Conservation (phyloP, 2,329 filamentous ascomycete species). For the Aspergillus brasiliensis region DNA sequence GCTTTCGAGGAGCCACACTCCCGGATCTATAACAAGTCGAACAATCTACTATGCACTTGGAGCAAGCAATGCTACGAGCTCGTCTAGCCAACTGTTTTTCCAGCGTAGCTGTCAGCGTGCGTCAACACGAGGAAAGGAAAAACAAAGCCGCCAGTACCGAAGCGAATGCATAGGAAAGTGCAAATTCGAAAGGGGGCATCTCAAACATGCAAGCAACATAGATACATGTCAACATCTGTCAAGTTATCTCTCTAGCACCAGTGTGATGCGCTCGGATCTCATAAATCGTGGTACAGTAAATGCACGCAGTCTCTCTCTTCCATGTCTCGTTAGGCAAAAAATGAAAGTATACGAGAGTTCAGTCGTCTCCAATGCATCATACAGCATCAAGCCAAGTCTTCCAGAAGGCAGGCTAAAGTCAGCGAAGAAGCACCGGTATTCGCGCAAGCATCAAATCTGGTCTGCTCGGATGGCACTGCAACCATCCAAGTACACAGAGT, state of each 20-base stretch:
- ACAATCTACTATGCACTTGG: background rate
- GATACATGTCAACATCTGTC: background rate
- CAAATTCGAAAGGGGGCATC: background rate
- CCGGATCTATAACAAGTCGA: background rate
- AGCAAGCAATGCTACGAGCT: background rate
- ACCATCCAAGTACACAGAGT: constrained; percentile 15
- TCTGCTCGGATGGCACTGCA: constrained; percentile 41
- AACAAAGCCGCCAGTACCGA: background rate
- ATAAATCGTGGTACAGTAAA: background rate
- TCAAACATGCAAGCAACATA: background rate
- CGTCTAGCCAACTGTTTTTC: background rate
- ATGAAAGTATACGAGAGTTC: background rate
- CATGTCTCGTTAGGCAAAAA: constrained; percentile 13
- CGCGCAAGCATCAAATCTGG: constrained; percentile 38
- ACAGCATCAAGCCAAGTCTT: background rate
- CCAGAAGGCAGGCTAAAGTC: no score
- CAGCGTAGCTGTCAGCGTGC: background rate
- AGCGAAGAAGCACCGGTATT: background rate
- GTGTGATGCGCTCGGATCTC: background rate
- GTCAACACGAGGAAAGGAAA: background rate
- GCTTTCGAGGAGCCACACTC: background rate
- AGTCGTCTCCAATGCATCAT: background rate
- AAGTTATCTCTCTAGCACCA: no score
- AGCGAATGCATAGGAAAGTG: background rate
- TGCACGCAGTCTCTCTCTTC: constrained; percentile 18